Percentiles rank a stretch among this genome's conserved stretches.
Evolutionary conservation across 495 filamentous ascomycete genomes (phyloP).

Genomic region (Terfezia claveryi): DNA sequence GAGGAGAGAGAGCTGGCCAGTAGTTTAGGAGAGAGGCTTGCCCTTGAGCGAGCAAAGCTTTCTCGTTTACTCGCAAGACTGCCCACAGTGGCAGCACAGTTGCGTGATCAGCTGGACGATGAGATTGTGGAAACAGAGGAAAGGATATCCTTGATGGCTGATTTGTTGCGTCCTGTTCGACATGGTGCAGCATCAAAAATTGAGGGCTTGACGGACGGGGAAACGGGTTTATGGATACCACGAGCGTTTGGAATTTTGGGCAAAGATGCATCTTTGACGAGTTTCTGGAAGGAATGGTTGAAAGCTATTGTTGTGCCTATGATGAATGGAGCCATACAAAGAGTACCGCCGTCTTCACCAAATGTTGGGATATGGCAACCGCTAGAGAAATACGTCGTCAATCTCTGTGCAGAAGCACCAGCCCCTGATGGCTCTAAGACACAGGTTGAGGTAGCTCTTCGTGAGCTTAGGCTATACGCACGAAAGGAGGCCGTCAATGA

Average conservation of each 20-base stretch:
- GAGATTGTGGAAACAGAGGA: constrained; percentile 91
- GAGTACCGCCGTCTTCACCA: constrained; percentile 70
- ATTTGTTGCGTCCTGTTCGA: constrained; percentile 74
- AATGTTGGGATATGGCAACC: constrained; percentile 93
- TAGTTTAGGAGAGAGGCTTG: constrained; percentile 75
- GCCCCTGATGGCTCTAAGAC: constrained; percentile 82
- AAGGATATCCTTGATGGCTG: constrained; percentile 90
- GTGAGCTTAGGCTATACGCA: constrained; percentile 78
- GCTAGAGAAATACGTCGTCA: constrained; percentile 89
- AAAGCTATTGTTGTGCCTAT: constrained; percentile 81
- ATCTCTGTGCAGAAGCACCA: constrained; percentile 86
- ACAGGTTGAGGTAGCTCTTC: constrained; percentile 77
- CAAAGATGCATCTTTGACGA: constrained; percentile 58
- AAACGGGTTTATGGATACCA: constrained; percentile 92
- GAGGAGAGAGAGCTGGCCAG: constrained; percentile 87
- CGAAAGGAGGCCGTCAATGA: constrained; percentile 87
- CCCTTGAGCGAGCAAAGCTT: constrained; percentile 71
- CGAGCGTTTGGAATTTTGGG: constrained; percentile 85
- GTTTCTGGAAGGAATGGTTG: constrained; percentile 98
- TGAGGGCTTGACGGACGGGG: constrained; percentile 84
- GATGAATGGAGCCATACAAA: constrained; percentile 78
- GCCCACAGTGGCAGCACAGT: constrained; percentile 55
- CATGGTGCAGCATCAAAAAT: constrained; percentile 94
- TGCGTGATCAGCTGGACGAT: constrained; percentile 68
- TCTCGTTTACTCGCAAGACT: constrained; percentile 69